Base-by-base conservation (phyloP, 164 flowering plant genomes). In the Nelumbo lutea region DNA sequence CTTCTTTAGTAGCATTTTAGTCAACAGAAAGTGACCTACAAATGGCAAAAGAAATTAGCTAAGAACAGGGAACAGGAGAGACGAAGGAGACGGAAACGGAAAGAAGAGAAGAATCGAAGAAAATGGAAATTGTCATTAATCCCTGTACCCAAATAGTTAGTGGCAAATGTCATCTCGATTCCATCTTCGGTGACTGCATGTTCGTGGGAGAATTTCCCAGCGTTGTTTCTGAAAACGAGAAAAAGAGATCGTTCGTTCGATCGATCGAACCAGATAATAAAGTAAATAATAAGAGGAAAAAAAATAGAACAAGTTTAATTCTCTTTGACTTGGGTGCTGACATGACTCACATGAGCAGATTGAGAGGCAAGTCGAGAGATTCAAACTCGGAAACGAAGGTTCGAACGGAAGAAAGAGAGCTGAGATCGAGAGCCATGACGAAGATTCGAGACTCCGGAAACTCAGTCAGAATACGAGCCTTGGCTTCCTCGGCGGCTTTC, bases 141-240 rank as follows among this genome's bases (percentile, higher is more conserved):
- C 14, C n/a, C 59, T 8, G 65, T 78, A 89, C 97, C 98, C 61
- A 95, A 71, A 68, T 92, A 89, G 74, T 95, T 95, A 6, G 99
- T 95, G 0, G 98, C 98, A 56, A 95, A 95, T 6, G 96, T 88
- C 97, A 95, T 88, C 82, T 95, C 99, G 13, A 92, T 74, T 66
- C 96, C 98, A 46, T 92, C 99, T 59, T 90, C 98, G 0, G 99
- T 81, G 46, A 90, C 74, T 7, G 80, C 95, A 58, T 86, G 86
- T 48, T 85, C 78, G 69, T 85, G 83, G 0, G 93, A 77, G 73
- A 92, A 95, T 65, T 82, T 92, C 4, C 99, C 99, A 4, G 99
- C 99, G 73, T 95, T 95, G 75, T 95, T 95, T 81, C 99, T 95
- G 79, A 39, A n/a, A 59, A 40, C 9, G 4, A 11, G 38, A 40